These are phyloP conservation scores for Xerocomus alliaceus DNA, from an alignment of 1,284 basidiomycete genomes.

Conservation along the genomic window DNA sequence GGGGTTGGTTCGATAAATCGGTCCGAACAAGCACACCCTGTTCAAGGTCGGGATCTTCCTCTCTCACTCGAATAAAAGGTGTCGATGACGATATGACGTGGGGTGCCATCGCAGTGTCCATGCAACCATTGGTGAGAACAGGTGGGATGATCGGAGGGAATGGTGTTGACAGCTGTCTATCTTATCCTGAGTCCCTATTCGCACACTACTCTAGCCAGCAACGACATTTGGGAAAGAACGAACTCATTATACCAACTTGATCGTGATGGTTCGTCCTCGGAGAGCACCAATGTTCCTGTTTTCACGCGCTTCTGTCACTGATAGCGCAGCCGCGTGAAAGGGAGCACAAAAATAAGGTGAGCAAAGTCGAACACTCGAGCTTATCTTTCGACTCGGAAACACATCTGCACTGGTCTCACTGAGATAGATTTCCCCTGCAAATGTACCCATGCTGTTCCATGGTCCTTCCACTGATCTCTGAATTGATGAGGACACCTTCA, in stretches of 20 bases:
- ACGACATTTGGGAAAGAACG: not conserved
- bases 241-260: not conserved
- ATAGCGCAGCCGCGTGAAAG: not conserved
- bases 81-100: conserved; percentile 17
- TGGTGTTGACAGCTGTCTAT: not conserved
- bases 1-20: conserved; percentile 7
- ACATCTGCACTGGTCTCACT: not conserved
- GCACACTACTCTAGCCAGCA: not conserved
- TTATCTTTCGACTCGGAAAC: conserved; percentile 3
- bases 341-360: not conserved
- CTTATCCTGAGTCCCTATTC: conserved; percentile 8
- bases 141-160: conserved; percentile 3
- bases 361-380: conserved; percentile 1
- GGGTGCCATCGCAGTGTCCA: conserved; percentile 8
- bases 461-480: not conserved
- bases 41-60: conserved; percentile 7
- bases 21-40: conserved; percentile 11
- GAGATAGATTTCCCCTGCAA: conserved; percentile 7
- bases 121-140: conserved; percentile 19
- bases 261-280: conserved; percentile 18
- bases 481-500: not conserved
- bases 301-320: not conserved
- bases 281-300: not conserved
- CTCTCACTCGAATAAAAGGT: not conserved
- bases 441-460: not conserved